A percentile compares a stretch with the other conserved stretches of the same genome.
Conservation (phyloP, 2,329 filamentous ascomycete genomes). For the Neonectria faginata region DNA sequence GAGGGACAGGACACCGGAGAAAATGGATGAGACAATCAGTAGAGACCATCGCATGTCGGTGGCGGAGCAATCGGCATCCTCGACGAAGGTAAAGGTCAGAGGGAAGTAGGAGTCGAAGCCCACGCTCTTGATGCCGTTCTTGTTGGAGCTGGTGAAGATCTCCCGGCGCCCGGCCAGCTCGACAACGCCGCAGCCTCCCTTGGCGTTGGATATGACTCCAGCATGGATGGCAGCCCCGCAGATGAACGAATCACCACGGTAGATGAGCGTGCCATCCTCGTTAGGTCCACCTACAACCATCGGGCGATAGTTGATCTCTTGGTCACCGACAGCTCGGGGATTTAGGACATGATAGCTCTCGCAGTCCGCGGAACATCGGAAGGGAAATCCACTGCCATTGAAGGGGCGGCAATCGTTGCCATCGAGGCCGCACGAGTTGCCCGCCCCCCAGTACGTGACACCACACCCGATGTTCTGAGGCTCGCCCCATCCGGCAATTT, state of each 20-base stretch:
- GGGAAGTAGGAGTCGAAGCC: slow-evolving; percentile 91
- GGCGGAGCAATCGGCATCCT: slow-evolving; percentile 73
- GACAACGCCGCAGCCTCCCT: slow-evolving; percentile 86
- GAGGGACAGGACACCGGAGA: slow-evolving; percentile 81
- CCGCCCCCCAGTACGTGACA: slow-evolving; percentile 75
- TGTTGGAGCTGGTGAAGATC: slow-evolving; percentile 71
- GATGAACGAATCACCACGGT: slow-evolving; percentile 90
- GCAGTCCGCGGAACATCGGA: slow-evolving; percentile 81
- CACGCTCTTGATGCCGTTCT: slow-evolving; percentile 81
- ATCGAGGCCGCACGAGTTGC: slow-evolving; percentile 79
- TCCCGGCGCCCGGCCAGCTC: slow-evolving; percentile 76
- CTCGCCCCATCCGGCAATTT: slow-evolving; percentile 75
- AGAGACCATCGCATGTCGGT: slow-evolving; percentile 86
- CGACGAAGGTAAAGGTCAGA: slow-evolving; percentile 82
- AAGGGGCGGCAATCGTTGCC: slow-evolving; percentile 83
- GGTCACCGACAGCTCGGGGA: slow-evolving; percentile 78
- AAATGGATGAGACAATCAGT: slow-evolving; percentile 82
- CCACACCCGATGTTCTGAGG: slow-evolving; percentile 76
- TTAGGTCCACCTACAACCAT: slow-evolving; percentile 77
- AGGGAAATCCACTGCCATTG: slow-evolving; percentile 74
- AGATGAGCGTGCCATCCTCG: slow-evolving; percentile 65
- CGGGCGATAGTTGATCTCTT: slow-evolving; percentile 72
- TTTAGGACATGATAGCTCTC: slow-evolving; percentile 74
- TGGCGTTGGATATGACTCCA: slow-evolving; percentile 76
- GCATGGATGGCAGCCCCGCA: slow-evolving; percentile 88